Base-by-base conservation (phyloP, 169 alveolate genomes). In the Plasmodium coatneyi region DNA sequence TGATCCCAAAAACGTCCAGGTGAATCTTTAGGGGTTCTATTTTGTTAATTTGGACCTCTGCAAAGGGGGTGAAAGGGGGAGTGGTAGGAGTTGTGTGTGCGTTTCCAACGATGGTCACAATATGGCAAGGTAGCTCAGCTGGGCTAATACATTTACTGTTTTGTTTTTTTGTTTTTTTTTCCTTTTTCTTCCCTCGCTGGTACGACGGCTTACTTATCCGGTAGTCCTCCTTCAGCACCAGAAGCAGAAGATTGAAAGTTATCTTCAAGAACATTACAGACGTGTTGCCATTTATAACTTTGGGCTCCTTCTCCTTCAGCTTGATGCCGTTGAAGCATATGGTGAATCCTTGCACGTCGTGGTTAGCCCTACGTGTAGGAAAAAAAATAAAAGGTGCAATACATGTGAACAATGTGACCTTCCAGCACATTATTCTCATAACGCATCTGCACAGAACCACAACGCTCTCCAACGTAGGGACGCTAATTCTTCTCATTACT, bases 281-380 rank as follows among this genome's bases (percentile, higher is more conserved):
- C 19, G 92, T 34, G 9, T 84, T 84, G 22, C 76, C 43, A 49
- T 72, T 84, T 5, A 84, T 46, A 46, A 60, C 66, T 71, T 32
- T 84, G 19, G 92, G 70, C 56, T 84, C 92, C 43, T 46, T 71
- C 43, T 84, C 92, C 41, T 84, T 84, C 66, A 84, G 41, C n/a
- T 84, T 84, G 32, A 84, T 84, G 34, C 54, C 4, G 83, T 43
- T 84, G 76, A 84, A 84, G 71, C 92, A 72, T 32, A 84, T n/a
- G 41, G 84, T 46, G 39, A 84, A 84, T 74, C 92, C 92, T 32
- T 84, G 80, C n/a, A 84, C 83, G 49, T 84, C 92, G 60, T 84
- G 92, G 39, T 84, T 84, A 9, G 66, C 83, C 66, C 92, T 84
- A 10, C 22, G 56, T 28, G 14, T 41, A 9, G 56, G 39, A 46